Evolutionary conservation across 257 asterid genomes (phyloP), one percentile per base, ranked within the genome.

Genomic region (Solanum arcanum): DNA sequence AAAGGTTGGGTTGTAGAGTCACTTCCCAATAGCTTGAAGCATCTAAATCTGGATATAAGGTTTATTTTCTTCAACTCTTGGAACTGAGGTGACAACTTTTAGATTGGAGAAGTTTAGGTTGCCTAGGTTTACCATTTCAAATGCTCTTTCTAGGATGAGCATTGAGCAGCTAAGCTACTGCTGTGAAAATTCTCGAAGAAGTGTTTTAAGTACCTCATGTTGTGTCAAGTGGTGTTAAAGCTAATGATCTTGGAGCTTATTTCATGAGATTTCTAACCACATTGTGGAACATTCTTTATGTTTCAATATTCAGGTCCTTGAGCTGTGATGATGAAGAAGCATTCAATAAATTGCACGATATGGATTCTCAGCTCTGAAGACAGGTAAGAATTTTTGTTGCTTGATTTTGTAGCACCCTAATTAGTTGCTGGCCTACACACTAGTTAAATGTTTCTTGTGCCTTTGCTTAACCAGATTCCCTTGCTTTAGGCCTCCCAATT

Each of bases 21-120:
- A 68, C 97, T 97, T 76, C 95, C 96, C 7, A 86, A 83, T 92
- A 89, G 95, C 86, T 74, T 91, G 87, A 97, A 92, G 91, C 95
- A 96, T 88, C 88, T 90, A 62, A 94, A 94, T 90, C 93, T 96
- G 74, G 98, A 93, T 78, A 90, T 93, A 83, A 90, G 99, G 98
- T 85, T 92, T 97, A 64, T 97, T 95, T 90, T 89, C 95, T 56
- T 96, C 98, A 75, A 91, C 99, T 89, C 95, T 96, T 85, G 98
- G 99, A 83, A 92, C 98, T 83, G 99, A 95, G 92, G 94, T 97
- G 84, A 94, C 99, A 59, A 93, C 98, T 39, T 96, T 97, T 89
- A 99, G 96, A 86, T 91, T 97, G 87, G 92, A 95, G 87, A 99
- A 91, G 88, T 91, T 96, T 88, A 90, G 92, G 89, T 97, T 98